Percentiles rank a stretch among this genome's conserved stretches.
These are phyloP conservation scores for Loxodes magnus DNA, from an alignment of 73 alveolate species.

Conservation along the genomic window DNA sequence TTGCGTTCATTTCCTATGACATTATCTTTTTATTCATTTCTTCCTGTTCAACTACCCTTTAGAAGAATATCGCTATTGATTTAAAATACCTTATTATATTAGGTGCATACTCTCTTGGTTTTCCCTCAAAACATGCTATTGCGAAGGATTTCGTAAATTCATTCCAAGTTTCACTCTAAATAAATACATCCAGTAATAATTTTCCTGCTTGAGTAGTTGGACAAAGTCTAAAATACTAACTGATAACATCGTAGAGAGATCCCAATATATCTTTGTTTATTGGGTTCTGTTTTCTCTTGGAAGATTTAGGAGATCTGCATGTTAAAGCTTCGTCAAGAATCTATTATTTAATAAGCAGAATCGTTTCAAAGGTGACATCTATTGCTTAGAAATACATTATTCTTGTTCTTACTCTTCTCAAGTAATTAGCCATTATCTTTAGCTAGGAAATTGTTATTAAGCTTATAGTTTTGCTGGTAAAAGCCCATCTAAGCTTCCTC, in stretches of 20 bases:
- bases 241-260: conserved; percentile 20
- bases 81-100: neutral
- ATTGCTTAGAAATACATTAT: conserved; percentile 44
- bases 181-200: conserved; percentile 37
- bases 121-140: conserved; percentile 2
- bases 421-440: conserved; percentile 29
- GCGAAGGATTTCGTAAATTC: conserved; percentile 35
- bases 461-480: conserved; percentile 10
- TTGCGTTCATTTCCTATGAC: neutral
- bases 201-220: conserved; percentile 44
- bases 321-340: conserved; percentile 38
- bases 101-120: conserved; percentile 1
- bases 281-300: conserved; percentile 10
- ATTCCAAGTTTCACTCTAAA: conserved; percentile 39
- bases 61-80: conserved; percentile 3
- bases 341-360: conserved; percentile 48
- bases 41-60: conserved; percentile 18
- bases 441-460: conserved; percentile 34
- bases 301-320: conserved; percentile 4
- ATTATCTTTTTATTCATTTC: conserved; percentile 12
- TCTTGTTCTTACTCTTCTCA: conserved; percentile 34
- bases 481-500: conserved; percentile 19
- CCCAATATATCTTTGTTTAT: conserved; percentile 12
- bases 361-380: conserved; percentile 46
- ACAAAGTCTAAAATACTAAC: conserved; percentile 18